Evolutionary conservation across 1,284 basidiomycete genomes (phyloP).

Genomic region (Sphagnurus paluster): DNA sequence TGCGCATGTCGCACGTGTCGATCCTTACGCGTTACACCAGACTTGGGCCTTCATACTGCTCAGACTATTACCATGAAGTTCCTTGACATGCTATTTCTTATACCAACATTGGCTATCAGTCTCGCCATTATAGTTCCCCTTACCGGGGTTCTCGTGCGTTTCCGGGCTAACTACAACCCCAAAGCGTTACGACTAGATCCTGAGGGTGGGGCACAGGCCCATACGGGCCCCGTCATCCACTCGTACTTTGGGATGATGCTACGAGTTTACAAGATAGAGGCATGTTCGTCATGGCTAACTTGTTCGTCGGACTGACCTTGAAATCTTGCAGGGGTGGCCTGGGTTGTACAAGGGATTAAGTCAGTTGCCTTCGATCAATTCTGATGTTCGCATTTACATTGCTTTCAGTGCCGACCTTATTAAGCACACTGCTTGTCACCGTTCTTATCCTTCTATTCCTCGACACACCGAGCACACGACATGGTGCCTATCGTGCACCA

Average conservation of each 20-base stretch:
- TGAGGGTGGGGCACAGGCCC: constrained; percentile 72
- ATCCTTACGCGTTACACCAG: not conserved
- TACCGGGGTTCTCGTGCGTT: constrained; percentile 67
- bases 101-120: constrained; percentile 49
- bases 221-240: constrained; percentile 70
- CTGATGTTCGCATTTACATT: constrained; percentile 14
- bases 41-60: not conserved
- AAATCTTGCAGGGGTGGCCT: constrained; percentile 55
- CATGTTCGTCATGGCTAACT: constrained; percentile 26
- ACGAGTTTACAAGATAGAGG: constrained; percentile 79
- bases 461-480: constrained; percentile 52
- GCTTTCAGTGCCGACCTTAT: constrained; percentile 65
- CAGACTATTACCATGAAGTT: constrained; percentile 27
- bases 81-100: constrained; percentile 42
- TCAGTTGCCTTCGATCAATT: constrained; percentile 37
- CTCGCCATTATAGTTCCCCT: constrained; percentile 63
- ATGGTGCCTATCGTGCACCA: constrained; percentile 71
- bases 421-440: constrained; percentile 62
- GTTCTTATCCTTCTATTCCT: constrained; percentile 57
- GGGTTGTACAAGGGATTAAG: constrained; percentile 87
- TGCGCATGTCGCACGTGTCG: not conserved
- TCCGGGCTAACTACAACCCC: constrained; percentile 80
- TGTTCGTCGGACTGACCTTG: not conserved
- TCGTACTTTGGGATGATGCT: constrained; percentile 67
- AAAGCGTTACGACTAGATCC: constrained; percentile 81